phyloP scores from a whole-genome alignment of 495 filamentous ascomycete species.

The Talaromyces proteolyticus region DNA sequence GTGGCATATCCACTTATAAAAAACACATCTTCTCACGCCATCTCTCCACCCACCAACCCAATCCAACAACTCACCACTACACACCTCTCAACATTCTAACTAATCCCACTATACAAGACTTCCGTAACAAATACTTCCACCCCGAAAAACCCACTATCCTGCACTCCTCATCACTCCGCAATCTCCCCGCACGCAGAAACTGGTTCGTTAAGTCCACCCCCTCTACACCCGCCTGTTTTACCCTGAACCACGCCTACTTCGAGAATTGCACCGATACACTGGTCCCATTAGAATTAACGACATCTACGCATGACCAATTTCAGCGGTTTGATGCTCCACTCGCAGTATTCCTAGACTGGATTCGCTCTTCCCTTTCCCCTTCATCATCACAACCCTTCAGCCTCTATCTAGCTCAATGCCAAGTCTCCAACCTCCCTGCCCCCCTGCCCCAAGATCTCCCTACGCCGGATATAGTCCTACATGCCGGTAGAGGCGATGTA shows the following conservation, averaged over 20 bases:
- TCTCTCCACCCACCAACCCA: not conserved
- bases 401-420: conserved; percentile 82
- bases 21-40: too few relatives aligned
- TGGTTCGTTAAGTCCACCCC: conserved; percentile 39
- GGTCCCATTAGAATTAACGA: conserved; percentile 55
- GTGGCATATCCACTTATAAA: too few relatives aligned
- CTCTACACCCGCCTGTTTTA: conserved; percentile 8
- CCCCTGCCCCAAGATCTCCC: conserved; percentile 57
- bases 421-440: conserved; percentile 59
- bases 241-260: conserved; percentile 46
- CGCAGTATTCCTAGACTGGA: conserved; percentile 51
- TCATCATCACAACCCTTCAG: conserved; percentile 16
- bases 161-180: conserved; percentile 6
- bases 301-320: conserved; percentile 26
- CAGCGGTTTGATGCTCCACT: conserved; percentile 52
- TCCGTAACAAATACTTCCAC: conserved; percentile 41
- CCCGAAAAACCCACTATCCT: conserved; percentile 42
- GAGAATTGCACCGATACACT: conserved; percentile 36
- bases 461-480: conserved; percentile 54
- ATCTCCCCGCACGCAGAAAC: conserved; percentile 42
- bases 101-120: conserved; percentile 30
- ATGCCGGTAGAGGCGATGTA: conserved; percentile 64
- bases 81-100: not conserved
- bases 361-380: conserved; percentile 21
- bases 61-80: not conserved